Conservation (phyloP, 2,329 filamentous ascomycete species). For the Hymenoscyphus infarciens region DNA sequence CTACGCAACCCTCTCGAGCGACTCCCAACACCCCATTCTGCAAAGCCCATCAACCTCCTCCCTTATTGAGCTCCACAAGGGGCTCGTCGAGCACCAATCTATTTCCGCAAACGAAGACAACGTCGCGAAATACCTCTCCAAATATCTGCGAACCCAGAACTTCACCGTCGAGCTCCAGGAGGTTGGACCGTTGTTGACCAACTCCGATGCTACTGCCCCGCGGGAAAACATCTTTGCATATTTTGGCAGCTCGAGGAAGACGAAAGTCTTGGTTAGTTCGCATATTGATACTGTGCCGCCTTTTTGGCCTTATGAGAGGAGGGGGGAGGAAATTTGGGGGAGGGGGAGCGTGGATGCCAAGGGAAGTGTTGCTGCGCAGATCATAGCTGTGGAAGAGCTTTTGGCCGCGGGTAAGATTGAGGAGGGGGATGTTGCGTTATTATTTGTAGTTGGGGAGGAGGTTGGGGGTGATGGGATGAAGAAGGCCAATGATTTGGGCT, state of each 20-base stretch:
- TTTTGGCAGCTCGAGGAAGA: constrained; percentile 44
- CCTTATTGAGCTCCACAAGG: constrained; percentile 58
- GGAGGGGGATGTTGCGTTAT: constrained; percentile 53
- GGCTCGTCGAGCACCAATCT: constrained; percentile 60
- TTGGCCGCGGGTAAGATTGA: constrained; percentile 40
- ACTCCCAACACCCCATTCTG: constrained; percentile 16
- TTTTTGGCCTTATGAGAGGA: constrained; percentile 41
- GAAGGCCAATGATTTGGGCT: constrained; percentile 46
- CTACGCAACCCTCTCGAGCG: not conserved
- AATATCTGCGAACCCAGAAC: constrained; percentile 52
- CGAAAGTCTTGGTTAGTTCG: constrained; percentile 52
- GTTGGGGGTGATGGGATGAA: constrained; percentile 76
- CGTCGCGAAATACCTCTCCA: constrained; percentile 55
- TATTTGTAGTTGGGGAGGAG: constrained; percentile 82
- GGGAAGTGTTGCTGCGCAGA: constrained; percentile 67
- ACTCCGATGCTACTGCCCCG: not conserved
- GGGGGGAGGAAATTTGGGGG: constrained; percentile 55
- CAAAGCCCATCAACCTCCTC: constrained; percentile 13
- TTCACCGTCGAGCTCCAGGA: constrained; percentile 61
- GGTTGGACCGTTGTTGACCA: constrained; percentile 31
- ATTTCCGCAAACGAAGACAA: constrained; percentile 58
- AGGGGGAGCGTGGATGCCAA: constrained; percentile 74
- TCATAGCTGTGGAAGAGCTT: constrained; percentile 62
- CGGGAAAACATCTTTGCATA: constrained; percentile 62
- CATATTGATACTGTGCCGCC: constrained; percentile 64